Percentiles rank a stretch among this genome's conserved stretches.
These are phyloP conservation scores for Chenopodium suecicum DNA, from an alignment of 148 eudicot species.

Conservation along the genomic window DNA sequence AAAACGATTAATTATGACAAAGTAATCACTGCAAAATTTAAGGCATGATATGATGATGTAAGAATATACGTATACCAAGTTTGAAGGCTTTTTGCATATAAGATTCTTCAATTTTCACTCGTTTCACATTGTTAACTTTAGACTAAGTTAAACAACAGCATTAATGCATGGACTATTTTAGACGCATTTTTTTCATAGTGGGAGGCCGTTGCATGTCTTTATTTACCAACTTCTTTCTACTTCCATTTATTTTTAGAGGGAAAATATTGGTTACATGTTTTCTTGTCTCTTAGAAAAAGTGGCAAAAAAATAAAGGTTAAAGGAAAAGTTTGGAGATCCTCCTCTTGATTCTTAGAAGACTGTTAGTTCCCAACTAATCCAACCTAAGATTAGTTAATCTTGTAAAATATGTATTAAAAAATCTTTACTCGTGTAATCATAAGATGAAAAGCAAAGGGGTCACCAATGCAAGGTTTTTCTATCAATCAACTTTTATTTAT, in stretches of 20 bases:
- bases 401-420: too few relatives aligned
- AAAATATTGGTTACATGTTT: not conserved
- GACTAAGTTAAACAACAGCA: not conserved
- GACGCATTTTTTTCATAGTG: not conserved
- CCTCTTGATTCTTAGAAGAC: not conserved
- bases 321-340: not conserved
- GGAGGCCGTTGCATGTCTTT: not conserved
- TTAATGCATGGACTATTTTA: conserved; percentile 1
- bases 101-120: not conserved
- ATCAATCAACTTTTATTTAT: too few relatives aligned
- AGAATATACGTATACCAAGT: not conserved
- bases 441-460: not conserved
- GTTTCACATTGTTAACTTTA: conserved; percentile 8
- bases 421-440: not conserved
- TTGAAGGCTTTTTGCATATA: not conserved
- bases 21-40: not conserved
- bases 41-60: not conserved
- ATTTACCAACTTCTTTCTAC: not conserved
- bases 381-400: not conserved
- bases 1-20: not conserved
- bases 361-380: conserved; percentile 3
- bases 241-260: not conserved
- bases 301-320: not conserved
- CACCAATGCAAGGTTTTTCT: not conserved
- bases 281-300: not conserved